These are phyloP conservation scores for Fusarium siculi DNA, from an alignment of 2,329 filamentous ascomycete species.

Conservation along the genomic window DNA sequence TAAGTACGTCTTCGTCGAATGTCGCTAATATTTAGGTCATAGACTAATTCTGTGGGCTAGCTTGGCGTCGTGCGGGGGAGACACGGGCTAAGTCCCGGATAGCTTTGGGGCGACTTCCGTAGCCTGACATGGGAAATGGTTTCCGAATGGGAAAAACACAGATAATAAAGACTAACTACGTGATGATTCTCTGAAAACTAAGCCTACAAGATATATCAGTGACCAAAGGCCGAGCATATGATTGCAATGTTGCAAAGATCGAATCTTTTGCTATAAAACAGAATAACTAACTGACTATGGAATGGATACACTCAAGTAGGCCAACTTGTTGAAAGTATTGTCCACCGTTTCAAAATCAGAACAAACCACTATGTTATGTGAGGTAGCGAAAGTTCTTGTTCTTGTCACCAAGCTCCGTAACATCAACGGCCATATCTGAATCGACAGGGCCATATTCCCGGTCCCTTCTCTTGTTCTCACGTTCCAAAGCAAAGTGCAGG, in stretches of 20 bases:
- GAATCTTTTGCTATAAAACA: too few relatives aligned
- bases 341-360: too few relatives aligned
- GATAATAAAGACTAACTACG: too few relatives aligned
- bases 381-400: constrained; percentile 20
- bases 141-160: too few relatives aligned
- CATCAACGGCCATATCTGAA: constrained; percentile 7
- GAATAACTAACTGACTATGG: too few relatives aligned
- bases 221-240: too few relatives aligned
- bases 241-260: too few relatives aligned
- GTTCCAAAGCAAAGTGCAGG: constrained; percentile 5
- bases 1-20: background rate
- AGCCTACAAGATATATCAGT: too few relatives aligned
- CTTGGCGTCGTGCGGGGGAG: background rate
- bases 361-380: background rate
- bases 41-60: background rate
- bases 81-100: background rate
- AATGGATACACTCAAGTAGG: too few relatives aligned
- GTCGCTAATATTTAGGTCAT: background rate
- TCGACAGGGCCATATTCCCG: constrained; percentile 16
- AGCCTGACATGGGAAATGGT: too few relatives aligned
- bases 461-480: constrained; percentile 11
- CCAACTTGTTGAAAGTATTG: too few relatives aligned
- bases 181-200: too few relatives aligned
- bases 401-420: constrained; percentile 16
- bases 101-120: background rate